phyloP scores from a whole-genome alignment of 1,139 yeast genomes.

The Hyphopichia khmerensis region DNA sequence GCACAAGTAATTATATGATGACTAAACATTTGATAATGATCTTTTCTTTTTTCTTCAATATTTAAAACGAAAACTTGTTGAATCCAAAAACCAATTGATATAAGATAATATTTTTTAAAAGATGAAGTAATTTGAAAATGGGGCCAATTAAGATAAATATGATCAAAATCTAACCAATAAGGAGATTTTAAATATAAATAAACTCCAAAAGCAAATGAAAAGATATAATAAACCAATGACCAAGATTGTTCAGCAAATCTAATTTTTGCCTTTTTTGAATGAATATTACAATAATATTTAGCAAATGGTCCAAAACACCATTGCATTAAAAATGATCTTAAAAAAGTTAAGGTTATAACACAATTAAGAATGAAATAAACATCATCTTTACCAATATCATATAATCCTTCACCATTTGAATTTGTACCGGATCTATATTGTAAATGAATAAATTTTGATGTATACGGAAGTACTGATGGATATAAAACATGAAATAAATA shows the following conservation, averaged over 20 bases:
- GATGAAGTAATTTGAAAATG: conserved; percentile 49
- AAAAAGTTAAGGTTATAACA: conserved; percentile 55
- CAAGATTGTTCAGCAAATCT: conserved; percentile 90
- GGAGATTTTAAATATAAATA: conserved; percentile 56
- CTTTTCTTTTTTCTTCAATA: conserved; percentile 78
- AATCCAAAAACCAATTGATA: conserved; percentile 75
- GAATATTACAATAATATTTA: conserved; percentile 39
- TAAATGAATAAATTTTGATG: conserved; percentile 47
- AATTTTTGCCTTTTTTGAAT: conserved; percentile 49
- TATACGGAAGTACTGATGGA: conserved; percentile 21
- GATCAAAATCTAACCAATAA: conserved; percentile 58
- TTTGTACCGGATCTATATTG: conserved; percentile 40
- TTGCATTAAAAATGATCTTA: conserved; percentile 62
- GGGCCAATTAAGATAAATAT: conserved; percentile 76
- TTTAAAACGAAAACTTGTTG: conserved; percentile 77
- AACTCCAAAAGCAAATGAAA: conserved; percentile 59
- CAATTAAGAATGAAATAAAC: conserved; percentile 53
- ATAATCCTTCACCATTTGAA: conserved; percentile 22
- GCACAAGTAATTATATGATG: conserved; percentile 82
- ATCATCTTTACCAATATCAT: conserved; percentile 61
- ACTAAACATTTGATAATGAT: conserved; percentile 80
- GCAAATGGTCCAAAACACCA: conserved; percentile 62
- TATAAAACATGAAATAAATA: conserved; percentile 25
- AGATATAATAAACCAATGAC: conserved; percentile 62
- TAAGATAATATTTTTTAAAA: conserved; percentile 71